phyloP scores from a whole-genome alignment of 805 yeast species.

The Clavispora santaluciae region DNA sequence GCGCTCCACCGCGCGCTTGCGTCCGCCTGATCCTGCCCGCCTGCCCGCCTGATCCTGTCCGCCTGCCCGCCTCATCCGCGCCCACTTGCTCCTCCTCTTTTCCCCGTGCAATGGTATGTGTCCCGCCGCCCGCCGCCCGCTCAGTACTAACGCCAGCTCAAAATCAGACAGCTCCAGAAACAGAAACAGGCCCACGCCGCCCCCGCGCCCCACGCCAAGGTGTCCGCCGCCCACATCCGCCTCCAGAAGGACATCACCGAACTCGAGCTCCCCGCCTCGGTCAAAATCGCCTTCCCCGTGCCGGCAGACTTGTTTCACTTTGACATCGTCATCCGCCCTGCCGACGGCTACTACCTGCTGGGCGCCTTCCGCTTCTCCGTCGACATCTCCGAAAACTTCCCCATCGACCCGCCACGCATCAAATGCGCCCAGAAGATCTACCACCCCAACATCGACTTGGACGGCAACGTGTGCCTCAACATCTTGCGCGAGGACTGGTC shows the following conservation, averaged over 20 bases:
- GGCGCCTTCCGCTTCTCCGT: constrained; percentile 72
- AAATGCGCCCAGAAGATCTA: constrained; percentile 66
- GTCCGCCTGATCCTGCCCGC: background rate
- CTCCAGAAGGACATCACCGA: constrained; percentile 75
- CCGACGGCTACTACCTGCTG: constrained; percentile 65
- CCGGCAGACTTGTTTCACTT: constrained; percentile 59
- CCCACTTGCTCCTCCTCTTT: background rate
- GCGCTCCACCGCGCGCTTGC: background rate
- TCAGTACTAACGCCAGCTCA: constrained; percentile 14
- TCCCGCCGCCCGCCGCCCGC: background rate
- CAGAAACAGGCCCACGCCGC: constrained; percentile 11
- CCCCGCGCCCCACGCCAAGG: constrained; percentile 15
- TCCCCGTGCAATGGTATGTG: background rate
- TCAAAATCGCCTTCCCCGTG: constrained; percentile 46
- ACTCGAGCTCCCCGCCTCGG: constrained; percentile 57
- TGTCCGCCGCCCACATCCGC: constrained; percentile 62
- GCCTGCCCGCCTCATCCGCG: background rate
- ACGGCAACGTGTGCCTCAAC: constrained; percentile 89
- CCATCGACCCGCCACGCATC: constrained; percentile 90
- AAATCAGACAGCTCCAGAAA: constrained; percentile 22
- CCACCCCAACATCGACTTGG: constrained; percentile 89
- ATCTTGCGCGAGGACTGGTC: constrained; percentile 95
- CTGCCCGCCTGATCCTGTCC: background rate
- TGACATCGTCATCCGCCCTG: constrained; percentile 54
- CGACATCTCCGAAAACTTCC: constrained; percentile 65